Evolutionary conservation across 2,329 filamentous ascomycete species (phyloP), one percentile per base, ranked within the genome.

Genomic region (Eutypa lata): DNA sequence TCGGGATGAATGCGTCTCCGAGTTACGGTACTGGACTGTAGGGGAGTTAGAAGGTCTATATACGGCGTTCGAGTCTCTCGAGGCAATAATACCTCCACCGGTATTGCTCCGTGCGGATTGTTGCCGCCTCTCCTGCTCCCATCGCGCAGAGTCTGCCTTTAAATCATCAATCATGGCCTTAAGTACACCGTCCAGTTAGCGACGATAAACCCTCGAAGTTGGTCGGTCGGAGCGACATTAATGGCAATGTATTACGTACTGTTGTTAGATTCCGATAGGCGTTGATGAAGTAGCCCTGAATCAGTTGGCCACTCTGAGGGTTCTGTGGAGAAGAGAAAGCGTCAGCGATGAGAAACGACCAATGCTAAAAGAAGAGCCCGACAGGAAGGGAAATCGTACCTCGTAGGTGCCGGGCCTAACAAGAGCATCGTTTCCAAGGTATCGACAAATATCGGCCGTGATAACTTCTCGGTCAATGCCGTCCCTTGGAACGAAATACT

Each of bases 381-480:
- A 50, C 33, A 33, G 50, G 53, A 47, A 44, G 46, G 53, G 60
- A 48, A 61, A 57, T 54, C 60, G 51, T 80, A 90, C 87, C 80
- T 89, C 83, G 72, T 89, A 87, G 63, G 81, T 83, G 65, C 86
- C 87, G 54, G 88, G 88, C 66, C 86, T 86, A 67, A 90, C 88
- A 65, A 90, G 80, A 61, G 89, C 89, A 77, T 92, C 89, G 71
- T 90, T 90, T 66, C 89, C 89, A 62, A 92, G 80, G 70, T 91
- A 92, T 68, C 88, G 87, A 76, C 89, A 91, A 61, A 92, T 90
- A 70, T 92, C 89, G 68, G 88, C 86, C 58, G 89, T 90, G 72
- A 92, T 91, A 65, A 92, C 89, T 72, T 92, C 88, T 64, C 88
- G 85, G 70, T 89, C 88, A 71, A 92, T 92, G 68, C 89, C 88